These are phyloP conservation scores for Scutellaria baicalensis DNA, from an alignment of 257 asterid genomes.

Conservation along the genomic window DNA sequence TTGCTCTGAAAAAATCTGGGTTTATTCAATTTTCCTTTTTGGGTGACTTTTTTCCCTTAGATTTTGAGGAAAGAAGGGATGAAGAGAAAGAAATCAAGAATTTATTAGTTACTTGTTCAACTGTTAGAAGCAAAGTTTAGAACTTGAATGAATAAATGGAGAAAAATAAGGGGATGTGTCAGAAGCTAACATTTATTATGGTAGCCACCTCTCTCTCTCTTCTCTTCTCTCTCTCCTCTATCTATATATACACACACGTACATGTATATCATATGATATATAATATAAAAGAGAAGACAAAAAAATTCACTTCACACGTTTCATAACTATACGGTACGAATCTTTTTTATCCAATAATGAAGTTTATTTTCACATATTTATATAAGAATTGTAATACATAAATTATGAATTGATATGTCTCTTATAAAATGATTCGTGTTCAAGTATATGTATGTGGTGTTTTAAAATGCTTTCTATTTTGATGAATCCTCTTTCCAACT, in stretches of 20 bases:
- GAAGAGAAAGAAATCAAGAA: not conserved
- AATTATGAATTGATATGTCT: too few species aligned
- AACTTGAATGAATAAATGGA: constrained; percentile 8
- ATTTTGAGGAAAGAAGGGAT: not conserved
- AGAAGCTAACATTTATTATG: not conserved
- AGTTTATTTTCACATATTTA: too few species aligned
- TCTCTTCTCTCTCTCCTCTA: too few species aligned
- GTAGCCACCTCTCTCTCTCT: not conserved
- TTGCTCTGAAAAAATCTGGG: not conserved
- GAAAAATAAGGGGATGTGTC: not conserved
- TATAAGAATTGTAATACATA: too few species aligned
- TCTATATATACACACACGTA: not conserved
- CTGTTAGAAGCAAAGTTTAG: constrained; percentile 6
- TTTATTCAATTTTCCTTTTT: too few species aligned
- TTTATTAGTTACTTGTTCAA: constrained; percentile 11
- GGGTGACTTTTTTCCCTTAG: not conserved
- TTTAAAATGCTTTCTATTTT: not conserved
- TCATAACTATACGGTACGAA: too few species aligned
- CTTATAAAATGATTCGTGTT: too few species aligned
- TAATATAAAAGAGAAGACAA: too few species aligned
- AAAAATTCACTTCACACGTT: too few species aligned
- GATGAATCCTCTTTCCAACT: not conserved
- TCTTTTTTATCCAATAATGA: too few species aligned
- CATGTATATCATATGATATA: not conserved
- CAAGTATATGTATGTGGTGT: too few species aligned